Evolutionary conservation across 768 basidiomycete genomes (phyloP).

Genomic region (Tylopilus rubrobrunneus): DNA sequence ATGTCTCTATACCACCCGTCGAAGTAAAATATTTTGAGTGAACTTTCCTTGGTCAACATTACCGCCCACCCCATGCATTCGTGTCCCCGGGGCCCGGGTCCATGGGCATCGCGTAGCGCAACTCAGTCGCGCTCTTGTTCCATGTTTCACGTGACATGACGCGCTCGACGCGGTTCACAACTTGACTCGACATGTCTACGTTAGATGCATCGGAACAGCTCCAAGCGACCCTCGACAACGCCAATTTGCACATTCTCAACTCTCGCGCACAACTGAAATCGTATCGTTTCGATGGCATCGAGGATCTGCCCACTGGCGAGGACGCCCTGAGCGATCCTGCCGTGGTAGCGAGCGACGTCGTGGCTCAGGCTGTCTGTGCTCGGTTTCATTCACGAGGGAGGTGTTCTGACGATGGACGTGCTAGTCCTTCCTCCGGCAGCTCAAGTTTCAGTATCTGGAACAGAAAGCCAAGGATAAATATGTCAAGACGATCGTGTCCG

Average conservation of each 20-base stretch:
- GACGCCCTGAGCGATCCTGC: slow-evolving; percentile 46
- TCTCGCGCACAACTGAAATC: slow-evolving; percentile 22
- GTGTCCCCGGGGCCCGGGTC: no score
- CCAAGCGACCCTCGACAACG: slow-evolving; percentile 25
- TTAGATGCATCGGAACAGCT: slow-evolving; percentile 22
- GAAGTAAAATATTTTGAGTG: no score
- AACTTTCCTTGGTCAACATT: no score
- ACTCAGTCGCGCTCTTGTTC: no score
- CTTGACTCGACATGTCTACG: slow-evolving; percentile 13
- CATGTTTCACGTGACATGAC: no score
- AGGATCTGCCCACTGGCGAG: slow-evolving; percentile 24
- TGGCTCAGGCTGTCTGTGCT: slow-evolving; percentile 54
- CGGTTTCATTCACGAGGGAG: background rate
- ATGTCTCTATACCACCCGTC: no score
- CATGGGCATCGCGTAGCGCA: no score
- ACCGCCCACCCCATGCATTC: no score
- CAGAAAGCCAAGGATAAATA: slow-evolving; percentile 91
- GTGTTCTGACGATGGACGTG: slow-evolving; percentile 2
- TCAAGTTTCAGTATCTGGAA: slow-evolving; percentile 88
- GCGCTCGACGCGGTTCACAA: background rate
- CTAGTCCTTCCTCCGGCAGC: slow-evolving; percentile 69
- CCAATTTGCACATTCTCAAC: slow-evolving; percentile 21
- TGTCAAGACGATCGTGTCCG: slow-evolving; percentile 80
- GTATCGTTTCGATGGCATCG: slow-evolving; percentile 28
- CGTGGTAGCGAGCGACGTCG: slow-evolving; percentile 54